phyloP scores from a whole-genome alignment of 2,329 filamentous ascomycete genomes.

The Ophiocordyceps sinensis region DNA sequence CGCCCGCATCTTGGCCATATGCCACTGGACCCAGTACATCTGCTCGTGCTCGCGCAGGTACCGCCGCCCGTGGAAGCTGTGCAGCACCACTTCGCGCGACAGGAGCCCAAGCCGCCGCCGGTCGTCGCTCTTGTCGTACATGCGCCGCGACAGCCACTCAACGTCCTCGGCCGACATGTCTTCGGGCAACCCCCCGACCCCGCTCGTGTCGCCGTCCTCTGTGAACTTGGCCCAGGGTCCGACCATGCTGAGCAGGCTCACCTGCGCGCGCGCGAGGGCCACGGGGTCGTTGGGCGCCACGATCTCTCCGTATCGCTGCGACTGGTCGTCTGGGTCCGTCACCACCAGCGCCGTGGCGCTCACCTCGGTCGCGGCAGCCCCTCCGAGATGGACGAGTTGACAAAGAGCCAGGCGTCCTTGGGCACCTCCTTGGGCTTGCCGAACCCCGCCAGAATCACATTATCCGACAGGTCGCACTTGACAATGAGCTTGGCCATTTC shows the following conservation, averaged over 20 bases:
- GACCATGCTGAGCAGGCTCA: conserved; percentile 45
- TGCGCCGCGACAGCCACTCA: conserved; percentile 35
- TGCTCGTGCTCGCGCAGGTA: conserved; percentile 50
- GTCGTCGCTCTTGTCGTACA: conserved; percentile 45
- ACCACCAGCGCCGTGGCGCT: conserved; percentile 39
- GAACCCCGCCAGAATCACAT: conserved; percentile 38
- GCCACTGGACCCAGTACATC: conserved; percentile 36
- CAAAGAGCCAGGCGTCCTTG: conserved; percentile 41
- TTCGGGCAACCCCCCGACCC: conserved; percentile 14
- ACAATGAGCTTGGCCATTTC: conserved; percentile 44
- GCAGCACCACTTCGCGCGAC: conserved; percentile 41
- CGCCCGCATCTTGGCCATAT: conserved; percentile 15
- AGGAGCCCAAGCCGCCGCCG: conserved; percentile 43
- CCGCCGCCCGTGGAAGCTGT: conserved; percentile 42
- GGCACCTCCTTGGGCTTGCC: conserved; percentile 40
- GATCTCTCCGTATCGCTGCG: conserved; percentile 40
- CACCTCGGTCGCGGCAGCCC: conserved; percentile 40
- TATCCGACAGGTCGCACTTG: conserved; percentile 35
- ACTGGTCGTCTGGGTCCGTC: conserved; percentile 33
- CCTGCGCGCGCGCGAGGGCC: conserved; percentile 44
- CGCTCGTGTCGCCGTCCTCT: conserved; percentile 28
- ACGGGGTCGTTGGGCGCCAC: conserved; percentile 50
- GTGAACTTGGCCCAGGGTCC: conserved; percentile 47
- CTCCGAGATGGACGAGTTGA: conserved; percentile 42
- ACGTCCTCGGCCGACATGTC: conserved; percentile 33